Evolutionary conservation across 2,329 filamentous ascomycete species (phyloP).

Genomic region (Capronia americana): DNA sequence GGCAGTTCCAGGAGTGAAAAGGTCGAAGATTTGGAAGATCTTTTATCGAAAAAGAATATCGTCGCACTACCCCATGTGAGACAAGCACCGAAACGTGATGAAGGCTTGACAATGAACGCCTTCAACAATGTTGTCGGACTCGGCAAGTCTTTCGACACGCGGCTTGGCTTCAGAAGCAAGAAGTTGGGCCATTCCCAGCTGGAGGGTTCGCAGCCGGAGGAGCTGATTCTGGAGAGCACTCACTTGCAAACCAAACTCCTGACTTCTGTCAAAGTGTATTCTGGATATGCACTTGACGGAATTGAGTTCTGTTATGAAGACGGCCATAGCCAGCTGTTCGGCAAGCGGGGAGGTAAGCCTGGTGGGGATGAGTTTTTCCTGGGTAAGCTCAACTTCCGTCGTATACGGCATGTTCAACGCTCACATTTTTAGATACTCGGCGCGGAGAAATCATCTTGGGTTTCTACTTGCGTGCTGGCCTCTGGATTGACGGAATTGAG

Average conservation of each 20-base stretch:
- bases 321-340: slow-evolving; percentile 81
- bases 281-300: slow-evolving; percentile 78
- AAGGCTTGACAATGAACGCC: slow-evolving; percentile 40
- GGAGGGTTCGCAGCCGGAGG: slow-evolving; percentile 71
- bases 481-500: slow-evolving; percentile 87
- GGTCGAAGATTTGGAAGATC: slow-evolving; percentile 75
- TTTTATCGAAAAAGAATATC: slow-evolving; percentile 73
- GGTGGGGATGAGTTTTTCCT: slow-evolving; percentile 78
- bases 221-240: slow-evolving; percentile 76
- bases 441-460: slow-evolving; percentile 86
- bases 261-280: slow-evolving; percentile 75
- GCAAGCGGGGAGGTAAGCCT: slow-evolving; percentile 74
- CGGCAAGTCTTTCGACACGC: slow-evolving; percentile 44
- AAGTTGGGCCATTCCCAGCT: slow-evolving; percentile 75
- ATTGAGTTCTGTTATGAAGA: slow-evolving; percentile 95
- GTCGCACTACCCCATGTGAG: slow-evolving; percentile 74
- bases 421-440: slow-evolving; percentile 68
- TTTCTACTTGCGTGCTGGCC: slow-evolving; percentile 79
- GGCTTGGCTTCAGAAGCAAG: slow-evolving; percentile 76
- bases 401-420: slow-evolving; percentile 20
- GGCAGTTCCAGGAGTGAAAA: slow-evolving; percentile 75
- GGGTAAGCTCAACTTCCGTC: slow-evolving; percentile 59
- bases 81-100: slow-evolving; percentile 38
- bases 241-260: slow-evolving; percentile 74
- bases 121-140: slow-evolving; percentile 35